Percentiles rank a stretch among this genome's conserved stretches.
Conservation (phyloP, 2,329 filamentous ascomycete species). For the Neofusicoccum kwambonambiense region DNA sequence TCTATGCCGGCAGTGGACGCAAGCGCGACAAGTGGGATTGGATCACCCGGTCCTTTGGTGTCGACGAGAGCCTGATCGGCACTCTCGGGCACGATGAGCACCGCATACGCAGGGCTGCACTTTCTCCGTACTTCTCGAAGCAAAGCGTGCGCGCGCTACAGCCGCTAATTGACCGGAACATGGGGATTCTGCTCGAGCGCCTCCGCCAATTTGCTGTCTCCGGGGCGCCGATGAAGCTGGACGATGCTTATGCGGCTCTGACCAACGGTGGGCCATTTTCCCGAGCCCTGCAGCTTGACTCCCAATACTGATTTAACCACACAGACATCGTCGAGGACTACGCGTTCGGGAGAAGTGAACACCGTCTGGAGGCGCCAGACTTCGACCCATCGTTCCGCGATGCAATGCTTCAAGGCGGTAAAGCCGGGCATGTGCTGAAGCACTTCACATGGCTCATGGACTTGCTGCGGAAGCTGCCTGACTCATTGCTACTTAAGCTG, state of each 20-base stretch:
- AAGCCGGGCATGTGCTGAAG: conserved; percentile 26
- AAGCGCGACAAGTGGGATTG: conserved; percentile 21
- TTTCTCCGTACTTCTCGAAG: conserved; percentile 17
- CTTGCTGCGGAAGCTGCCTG: neutral
- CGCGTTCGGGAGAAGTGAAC: conserved; percentile 35
- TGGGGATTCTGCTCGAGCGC: conserved; percentile 4
- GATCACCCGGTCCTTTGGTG: conserved; percentile 13
- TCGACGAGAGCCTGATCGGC: neutral
- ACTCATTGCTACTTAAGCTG: conserved; percentile 15
- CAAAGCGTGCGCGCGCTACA: conserved; percentile 4
- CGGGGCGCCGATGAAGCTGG: neutral
- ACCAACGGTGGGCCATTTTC: conserved; percentile 31
- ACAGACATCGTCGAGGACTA: conserved; percentile 44
- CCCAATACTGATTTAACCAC: too few species aligned
- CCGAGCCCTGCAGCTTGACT: conserved; percentile 20
- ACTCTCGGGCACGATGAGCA: conserved; percentile 18
- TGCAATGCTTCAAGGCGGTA: conserved; percentile 26
- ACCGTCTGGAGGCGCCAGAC: conserved; percentile 31
- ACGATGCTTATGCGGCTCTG: neutral
- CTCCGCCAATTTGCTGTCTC: conserved; percentile 8
- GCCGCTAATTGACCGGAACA: conserved; percentile 8
- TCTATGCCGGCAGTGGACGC: conserved; percentile 20
- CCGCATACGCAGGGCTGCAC: conserved; percentile 3
- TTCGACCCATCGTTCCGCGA: conserved; percentile 28
- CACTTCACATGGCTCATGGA: conserved; percentile 30